These are phyloP conservation scores for Trypanosoma vivax DNA, from an alignment of 208 protist species.

Conservation along the genomic window DNA sequence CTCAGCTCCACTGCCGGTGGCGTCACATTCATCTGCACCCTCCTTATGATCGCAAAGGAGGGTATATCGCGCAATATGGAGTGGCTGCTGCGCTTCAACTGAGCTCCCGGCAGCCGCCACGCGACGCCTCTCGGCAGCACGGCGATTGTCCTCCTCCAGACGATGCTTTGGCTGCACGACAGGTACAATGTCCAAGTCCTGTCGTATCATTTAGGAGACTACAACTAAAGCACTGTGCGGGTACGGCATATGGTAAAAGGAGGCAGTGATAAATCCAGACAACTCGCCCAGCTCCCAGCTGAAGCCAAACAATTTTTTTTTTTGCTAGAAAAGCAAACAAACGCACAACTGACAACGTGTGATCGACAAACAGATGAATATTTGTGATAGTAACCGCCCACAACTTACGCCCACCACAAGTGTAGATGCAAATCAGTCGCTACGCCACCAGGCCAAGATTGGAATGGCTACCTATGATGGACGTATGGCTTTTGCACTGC, in stretches of 20 bases:
- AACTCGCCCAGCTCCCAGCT: too few relatives aligned
- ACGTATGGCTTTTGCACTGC: too few relatives aligned
- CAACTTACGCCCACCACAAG: too few relatives aligned
- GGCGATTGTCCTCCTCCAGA: conserved; percentile 18
- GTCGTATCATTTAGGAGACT: conserved; percentile 14
- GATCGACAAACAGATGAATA: too few relatives aligned
- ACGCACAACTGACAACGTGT: too few relatives aligned
- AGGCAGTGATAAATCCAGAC: background rate
- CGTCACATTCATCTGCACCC: background rate
- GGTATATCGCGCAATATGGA: background rate
- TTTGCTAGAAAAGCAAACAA: too few relatives aligned
- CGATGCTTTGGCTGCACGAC: conserved; percentile 16
- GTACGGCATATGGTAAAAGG: background rate
- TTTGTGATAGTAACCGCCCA: too few relatives aligned
- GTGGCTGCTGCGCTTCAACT: background rate
- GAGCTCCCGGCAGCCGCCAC: background rate
- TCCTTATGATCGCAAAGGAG: background rate
- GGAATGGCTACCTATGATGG: too few relatives aligned
- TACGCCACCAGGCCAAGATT: too few relatives aligned
- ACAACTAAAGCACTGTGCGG: background rate
- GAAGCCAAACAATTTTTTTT: too few relatives aligned
- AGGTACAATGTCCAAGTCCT: conserved; percentile 16
- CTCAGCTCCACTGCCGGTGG: background rate
- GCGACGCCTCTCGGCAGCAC: conserved; percentile 9
- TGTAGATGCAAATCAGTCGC: too few relatives aligned